Conservation (phyloP, 441 rosid genomes). For the Populus hybrid region DNA sequence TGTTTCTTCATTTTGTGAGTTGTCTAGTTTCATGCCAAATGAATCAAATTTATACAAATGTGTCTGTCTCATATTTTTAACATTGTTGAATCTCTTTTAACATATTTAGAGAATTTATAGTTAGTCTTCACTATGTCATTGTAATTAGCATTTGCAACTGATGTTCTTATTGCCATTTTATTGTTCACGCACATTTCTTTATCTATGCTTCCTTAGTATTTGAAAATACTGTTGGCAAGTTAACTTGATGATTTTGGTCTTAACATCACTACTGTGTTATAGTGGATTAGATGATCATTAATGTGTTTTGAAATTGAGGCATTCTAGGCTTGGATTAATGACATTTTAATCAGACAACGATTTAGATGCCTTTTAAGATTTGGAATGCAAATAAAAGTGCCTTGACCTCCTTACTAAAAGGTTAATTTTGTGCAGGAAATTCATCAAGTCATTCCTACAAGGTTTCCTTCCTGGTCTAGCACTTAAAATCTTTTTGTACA, state of each 20-base stretch:
- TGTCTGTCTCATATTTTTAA: background rate
- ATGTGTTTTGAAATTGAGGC: background rate
- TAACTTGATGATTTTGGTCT: background rate
- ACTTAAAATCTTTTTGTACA: slow-evolving; percentile 71
- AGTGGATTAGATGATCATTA: background rate
- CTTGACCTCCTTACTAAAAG: background rate
- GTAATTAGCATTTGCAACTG: background rate
- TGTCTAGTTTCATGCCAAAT: background rate
- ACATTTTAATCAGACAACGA: background rate
- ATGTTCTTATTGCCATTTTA: background rate
- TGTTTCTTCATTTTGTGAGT: background rate
- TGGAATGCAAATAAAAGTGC: slow-evolving; percentile 7
- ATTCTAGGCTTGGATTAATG: background rate
- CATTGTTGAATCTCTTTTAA: background rate
- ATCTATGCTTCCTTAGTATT: background rate
- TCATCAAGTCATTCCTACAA: slow-evolving; percentile 93
- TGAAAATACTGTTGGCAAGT: background rate
- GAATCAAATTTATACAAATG: background rate
- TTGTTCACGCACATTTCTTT: background rate
- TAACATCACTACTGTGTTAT: background rate
- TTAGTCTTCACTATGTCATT: background rate
- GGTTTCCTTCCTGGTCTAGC: slow-evolving; percentile 97
- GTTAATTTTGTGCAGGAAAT: slow-evolving; percentile 48
- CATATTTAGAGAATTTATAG: background rate
- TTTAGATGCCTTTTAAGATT: background rate